These are phyloP conservation scores for Guyanaporus albipodus DNA, from an alignment of 768 basidiomycete genomes.

Conservation along the genomic window DNA sequence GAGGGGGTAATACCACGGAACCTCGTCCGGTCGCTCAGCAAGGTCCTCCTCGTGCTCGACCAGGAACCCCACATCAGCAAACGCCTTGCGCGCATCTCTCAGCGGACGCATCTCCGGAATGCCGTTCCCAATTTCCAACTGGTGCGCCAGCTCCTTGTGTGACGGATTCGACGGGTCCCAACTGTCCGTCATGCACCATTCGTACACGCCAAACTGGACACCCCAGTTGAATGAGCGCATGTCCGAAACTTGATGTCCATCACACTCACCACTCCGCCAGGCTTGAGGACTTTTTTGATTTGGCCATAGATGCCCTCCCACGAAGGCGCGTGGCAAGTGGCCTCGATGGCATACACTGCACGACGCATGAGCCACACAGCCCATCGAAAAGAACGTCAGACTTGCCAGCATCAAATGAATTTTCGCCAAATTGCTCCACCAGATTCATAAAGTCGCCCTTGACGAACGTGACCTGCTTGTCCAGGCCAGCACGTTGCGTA, in stretches of 20 bases:
- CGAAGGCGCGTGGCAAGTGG: conserved; percentile 92
- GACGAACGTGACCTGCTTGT: conserved; percentile 74
- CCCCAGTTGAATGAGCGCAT: conserved; percentile 3
- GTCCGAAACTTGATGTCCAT: background rate
- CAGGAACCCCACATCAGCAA: conserved; percentile 80
- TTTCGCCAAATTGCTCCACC: conserved; percentile 84
- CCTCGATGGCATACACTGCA: conserved; percentile 95
- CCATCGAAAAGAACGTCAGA: conserved; percentile 4
- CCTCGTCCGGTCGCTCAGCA: conserved; percentile 71
- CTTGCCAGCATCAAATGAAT: conserved; percentile 90
- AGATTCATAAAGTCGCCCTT: conserved; percentile 98
- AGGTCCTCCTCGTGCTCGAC: conserved; percentile 93
- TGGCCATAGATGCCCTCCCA: conserved; percentile 96
- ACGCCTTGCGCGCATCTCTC: conserved; percentile 63
- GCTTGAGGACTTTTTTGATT: conserved; percentile 91
- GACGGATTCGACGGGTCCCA: conserved; percentile 84
- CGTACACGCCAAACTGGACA: conserved; percentile 92
- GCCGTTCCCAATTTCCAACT: conserved; percentile 91
- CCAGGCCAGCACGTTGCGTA: conserved; percentile 70
- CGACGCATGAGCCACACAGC: conserved; percentile 5
- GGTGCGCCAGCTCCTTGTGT: conserved; percentile 90
- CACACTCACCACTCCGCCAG: conserved; percentile 81
- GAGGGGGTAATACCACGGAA: conserved; percentile 96
- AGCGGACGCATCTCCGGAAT: conserved; percentile 96
- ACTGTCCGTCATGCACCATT: conserved; percentile 97